Conservation (phyloP, 139 green algal genomes). For the Microglena sp. region DNA sequence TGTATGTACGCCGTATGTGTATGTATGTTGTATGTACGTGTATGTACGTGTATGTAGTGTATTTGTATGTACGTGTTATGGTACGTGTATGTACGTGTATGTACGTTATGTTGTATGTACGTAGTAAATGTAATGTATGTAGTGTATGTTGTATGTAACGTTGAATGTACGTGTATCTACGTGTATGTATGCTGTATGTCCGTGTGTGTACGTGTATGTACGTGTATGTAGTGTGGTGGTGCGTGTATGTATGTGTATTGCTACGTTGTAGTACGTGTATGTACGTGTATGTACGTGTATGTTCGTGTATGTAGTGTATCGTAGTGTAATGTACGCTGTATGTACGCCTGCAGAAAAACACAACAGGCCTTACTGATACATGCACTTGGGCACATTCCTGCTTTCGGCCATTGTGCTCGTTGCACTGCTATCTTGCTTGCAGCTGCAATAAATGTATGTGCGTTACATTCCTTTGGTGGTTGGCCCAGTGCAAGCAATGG, state of each 20-base stretch:
- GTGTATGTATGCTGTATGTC: neutral
- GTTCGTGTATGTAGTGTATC: neutral
- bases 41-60: neutral
- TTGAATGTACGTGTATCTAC: neutral
- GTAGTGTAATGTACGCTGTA: no score
- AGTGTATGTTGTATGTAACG: no score
- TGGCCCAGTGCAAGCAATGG: no score
- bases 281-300: neutral
- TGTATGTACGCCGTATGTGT: neutral
- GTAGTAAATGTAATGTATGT: no score
- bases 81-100: neutral
- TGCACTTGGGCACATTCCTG: no score
- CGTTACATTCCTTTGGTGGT: no score
- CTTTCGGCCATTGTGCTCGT: no score
- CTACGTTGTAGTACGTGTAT: neutral
- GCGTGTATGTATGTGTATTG: neutral
- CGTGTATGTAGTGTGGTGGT: neutral
- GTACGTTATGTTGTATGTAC: neutral
- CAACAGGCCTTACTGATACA: no score
- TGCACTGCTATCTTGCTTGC: no score
- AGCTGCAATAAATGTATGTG: no score
- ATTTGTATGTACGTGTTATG: neutral
- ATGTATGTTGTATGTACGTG: neutral
- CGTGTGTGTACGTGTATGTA: neutral
- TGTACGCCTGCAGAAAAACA: no score